Evolutionary conservation across 208 protist genomes (phyloP).

Genomic region (Leishmania tarentolae): DNA sequence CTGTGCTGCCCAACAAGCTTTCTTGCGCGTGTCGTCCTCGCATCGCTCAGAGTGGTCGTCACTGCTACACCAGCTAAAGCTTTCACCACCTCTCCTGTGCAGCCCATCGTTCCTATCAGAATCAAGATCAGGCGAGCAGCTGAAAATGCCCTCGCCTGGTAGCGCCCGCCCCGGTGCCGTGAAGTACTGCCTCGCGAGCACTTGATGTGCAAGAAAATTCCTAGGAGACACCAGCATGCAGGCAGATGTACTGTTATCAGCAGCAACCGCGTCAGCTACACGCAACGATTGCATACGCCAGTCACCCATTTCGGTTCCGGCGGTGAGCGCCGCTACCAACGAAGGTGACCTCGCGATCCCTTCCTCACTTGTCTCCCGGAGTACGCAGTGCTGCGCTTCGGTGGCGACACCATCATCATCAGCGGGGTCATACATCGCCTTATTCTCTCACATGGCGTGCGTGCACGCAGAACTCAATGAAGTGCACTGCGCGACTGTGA

Average conservation of each 20-base stretch:
- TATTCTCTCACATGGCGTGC: neutral
- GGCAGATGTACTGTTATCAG: neutral
- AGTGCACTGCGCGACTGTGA: neutral
- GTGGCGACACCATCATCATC: neutral
- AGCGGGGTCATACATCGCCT: neutral
- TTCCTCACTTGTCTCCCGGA: neutral
- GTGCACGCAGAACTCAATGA: neutral
- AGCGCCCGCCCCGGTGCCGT: conserved; percentile 1
- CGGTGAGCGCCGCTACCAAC: neutral
- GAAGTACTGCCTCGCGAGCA: conserved; percentile 16
- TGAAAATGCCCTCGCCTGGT: conserved; percentile 17
- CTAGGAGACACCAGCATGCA: neutral
- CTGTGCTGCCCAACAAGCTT: neutral
- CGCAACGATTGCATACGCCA: neutral
- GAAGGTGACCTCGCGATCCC: neutral
- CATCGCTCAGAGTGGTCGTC: neutral
- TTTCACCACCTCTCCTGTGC: neutral
- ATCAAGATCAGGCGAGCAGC: conserved; percentile 14
- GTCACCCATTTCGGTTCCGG: neutral
- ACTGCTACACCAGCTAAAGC: conserved; percentile 6
- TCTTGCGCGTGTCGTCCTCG: neutral
- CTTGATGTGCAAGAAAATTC: neutral
- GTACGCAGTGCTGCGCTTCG: neutral
- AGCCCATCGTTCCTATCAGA: neutral
- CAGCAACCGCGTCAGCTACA: neutral